Conservation (phyloP, 1,284 basidiomycete species). For the Trametes hirsuta region DNA sequence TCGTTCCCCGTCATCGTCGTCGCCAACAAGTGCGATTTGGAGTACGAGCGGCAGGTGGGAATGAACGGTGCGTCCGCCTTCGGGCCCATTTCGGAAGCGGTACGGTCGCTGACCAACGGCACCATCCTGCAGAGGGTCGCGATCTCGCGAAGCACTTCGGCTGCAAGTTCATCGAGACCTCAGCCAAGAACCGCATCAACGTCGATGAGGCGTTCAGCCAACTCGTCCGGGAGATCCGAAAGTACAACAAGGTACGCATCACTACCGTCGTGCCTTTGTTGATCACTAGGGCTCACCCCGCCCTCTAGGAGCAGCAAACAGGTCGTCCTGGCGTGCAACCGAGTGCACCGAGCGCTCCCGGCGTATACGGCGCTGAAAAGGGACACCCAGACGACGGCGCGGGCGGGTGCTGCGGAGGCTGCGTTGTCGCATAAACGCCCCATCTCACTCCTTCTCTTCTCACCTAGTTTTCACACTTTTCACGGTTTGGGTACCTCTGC, state of each 20-base stretch:
- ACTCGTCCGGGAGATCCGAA: conserved; percentile 95
- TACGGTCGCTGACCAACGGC: conserved; percentile 5
- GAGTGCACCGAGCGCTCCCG: conserved; percentile 47
- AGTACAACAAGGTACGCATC: conserved; percentile 84
- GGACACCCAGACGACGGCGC: conserved; percentile 52
- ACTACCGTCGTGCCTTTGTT: background rate
- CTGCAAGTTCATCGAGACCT: conserved; percentile 98
- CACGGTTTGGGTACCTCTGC: conserved; percentile 19
- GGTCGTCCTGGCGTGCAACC: conserved; percentile 56
- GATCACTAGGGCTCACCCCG: background rate
- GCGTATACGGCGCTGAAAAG: conserved; percentile 50
- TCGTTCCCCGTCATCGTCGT: conserved; percentile 98
- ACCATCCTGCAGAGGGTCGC: conserved; percentile 78
- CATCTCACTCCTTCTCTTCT: background rate
- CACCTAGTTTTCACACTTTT: conserved; percentile 1
- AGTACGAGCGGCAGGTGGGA: conserved; percentile 97
- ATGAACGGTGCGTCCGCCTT: conserved; percentile 74
- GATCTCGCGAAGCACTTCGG: conserved; percentile 96
- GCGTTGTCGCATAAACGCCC: conserved; percentile 53
- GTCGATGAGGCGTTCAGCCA: conserved; percentile 99
- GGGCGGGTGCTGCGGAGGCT: conserved; percentile 73
- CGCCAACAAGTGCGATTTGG: conserved; percentile 98
- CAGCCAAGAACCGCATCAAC: conserved; percentile 97
- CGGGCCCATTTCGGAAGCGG: background rate
- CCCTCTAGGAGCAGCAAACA: conserved; percentile 58